Conservation (phyloP, 805 yeast genomes). For the Debaryomyces hansenii region DNA sequence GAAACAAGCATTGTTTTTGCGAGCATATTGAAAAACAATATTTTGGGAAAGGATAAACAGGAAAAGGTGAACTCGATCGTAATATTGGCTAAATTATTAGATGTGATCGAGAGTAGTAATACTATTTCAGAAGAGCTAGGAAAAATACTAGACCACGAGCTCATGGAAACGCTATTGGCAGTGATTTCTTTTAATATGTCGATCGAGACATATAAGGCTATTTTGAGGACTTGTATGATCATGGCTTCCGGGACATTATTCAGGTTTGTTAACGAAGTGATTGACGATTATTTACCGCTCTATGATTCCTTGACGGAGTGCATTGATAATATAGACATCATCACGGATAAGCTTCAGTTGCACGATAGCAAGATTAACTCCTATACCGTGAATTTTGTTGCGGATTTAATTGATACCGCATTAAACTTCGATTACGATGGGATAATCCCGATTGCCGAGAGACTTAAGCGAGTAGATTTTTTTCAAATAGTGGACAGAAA, state of each 20-base stretch:
- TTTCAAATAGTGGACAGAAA: conserved; percentile 43
- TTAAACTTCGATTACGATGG: conserved; percentile 42
- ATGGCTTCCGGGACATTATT: conserved; percentile 47
- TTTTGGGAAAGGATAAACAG: conserved; percentile 47
- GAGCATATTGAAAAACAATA: conserved; percentile 37
- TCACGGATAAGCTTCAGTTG: conserved; percentile 42
- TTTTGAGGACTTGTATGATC: conserved; percentile 42
- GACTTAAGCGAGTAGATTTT: conserved; percentile 48
- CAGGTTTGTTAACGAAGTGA: conserved; percentile 31
- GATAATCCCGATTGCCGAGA: conserved; percentile 44
- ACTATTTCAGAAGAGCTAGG: conserved; percentile 37
- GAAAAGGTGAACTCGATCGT: conserved; percentile 54
- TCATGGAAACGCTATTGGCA: conserved; percentile 42
- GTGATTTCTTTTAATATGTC: conserved; percentile 43
- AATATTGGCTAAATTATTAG: conserved; percentile 53
- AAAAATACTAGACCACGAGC: conserved; percentile 36
- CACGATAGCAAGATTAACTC: conserved; percentile 45
- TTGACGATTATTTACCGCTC: conserved; percentile 37
- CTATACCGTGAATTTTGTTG: conserved; percentile 45
- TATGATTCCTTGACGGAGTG: conserved; percentile 36
- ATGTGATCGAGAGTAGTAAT: conserved; percentile 39
- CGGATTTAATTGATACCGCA: conserved; percentile 44
- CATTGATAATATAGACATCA: conserved; percentile 41
- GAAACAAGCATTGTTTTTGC: conserved; percentile 35
- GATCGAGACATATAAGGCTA: conserved; percentile 46